Conservation (phyloP, 2,329 filamentous ascomycete species). For the Pestalotiopsis fici region DNA sequence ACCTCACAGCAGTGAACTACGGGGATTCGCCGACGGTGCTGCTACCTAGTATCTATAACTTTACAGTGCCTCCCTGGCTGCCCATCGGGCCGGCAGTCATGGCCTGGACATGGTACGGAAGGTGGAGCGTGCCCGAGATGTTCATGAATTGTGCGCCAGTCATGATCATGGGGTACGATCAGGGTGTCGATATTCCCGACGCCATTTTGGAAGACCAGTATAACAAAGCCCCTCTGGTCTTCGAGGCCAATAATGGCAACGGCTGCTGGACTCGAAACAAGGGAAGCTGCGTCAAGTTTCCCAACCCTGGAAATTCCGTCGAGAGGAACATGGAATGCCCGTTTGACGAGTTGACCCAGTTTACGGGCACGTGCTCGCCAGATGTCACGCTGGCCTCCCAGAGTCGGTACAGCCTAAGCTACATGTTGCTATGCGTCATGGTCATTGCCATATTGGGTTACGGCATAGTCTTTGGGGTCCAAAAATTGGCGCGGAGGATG, state of each 20-base stretch:
- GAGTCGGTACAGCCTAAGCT: background rate
- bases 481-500: background rate
- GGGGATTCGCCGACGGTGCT: constrained; percentile 40
- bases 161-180: constrained; percentile 59
- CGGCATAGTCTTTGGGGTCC: background rate
- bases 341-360: background rate
- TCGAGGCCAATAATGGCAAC: constrained; percentile 65
- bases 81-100: constrained; percentile 76
- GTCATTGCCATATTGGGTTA: background rate
- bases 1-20: constrained; percentile 55
- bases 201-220: constrained; percentile 30
- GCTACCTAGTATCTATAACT: constrained; percentile 64
- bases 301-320: constrained; percentile 63
- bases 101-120: constrained; percentile 79
- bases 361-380: background rate
- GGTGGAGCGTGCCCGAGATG: constrained; percentile 81
- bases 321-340: constrained; percentile 42
- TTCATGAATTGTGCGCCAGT: constrained; percentile 95
- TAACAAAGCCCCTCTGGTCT: constrained; percentile 69
- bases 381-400: background rate
- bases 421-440: background rate
- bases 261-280: constrained; percentile 52
- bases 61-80: constrained; percentile 70
- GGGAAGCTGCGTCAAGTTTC: constrained; percentile 63
- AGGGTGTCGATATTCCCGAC: constrained; percentile 38